Evolutionary conservation across 164 flowering plant species (phyloP).

Genomic region (Magnolia officinalis): DNA sequence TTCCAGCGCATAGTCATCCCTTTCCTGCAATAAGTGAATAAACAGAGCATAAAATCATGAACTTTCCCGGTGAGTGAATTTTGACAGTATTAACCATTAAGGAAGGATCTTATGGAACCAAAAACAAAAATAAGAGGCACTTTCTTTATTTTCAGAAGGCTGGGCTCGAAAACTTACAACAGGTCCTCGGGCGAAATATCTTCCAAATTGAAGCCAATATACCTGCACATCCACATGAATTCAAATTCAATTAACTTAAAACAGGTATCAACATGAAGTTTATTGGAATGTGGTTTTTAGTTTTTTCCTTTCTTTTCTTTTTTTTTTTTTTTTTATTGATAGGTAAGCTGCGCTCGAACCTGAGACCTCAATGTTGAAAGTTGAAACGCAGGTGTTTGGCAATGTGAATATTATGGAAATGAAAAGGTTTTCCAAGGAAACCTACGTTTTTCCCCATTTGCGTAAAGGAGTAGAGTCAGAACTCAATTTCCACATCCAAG

Average conservation of each 20-base stretch:
- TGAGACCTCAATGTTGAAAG: no score
- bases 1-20: conserved; percentile 88
- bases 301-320: no score
- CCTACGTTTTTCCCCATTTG: not conserved
- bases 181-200: conserved; percentile 95
- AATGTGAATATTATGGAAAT: not conserved
- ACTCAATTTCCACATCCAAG: not conserved
- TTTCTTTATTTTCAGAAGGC: no score
- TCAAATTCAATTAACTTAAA: not conserved
- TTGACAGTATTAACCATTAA: no score
- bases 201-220: conserved; percentile 98
- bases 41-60: not conserved
- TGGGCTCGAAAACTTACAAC: conserved; percentile 48
- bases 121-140: no score
- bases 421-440: no score
- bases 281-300: no score
- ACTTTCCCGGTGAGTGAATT: no score
- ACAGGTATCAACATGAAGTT: not conserved
- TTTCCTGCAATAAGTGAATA: conserved; percentile 47
- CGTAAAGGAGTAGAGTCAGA: not conserved
- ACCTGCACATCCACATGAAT: conserved; percentile 44
- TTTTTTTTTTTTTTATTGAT: no score
- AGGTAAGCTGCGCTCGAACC: no score
- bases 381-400: not conserved
- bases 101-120: no score